Evolutionary conservation across 768 basidiomycete genomes (phyloP), one percentile per base, ranked within the genome.

Genomic region (Russula vinacea): DNA sequence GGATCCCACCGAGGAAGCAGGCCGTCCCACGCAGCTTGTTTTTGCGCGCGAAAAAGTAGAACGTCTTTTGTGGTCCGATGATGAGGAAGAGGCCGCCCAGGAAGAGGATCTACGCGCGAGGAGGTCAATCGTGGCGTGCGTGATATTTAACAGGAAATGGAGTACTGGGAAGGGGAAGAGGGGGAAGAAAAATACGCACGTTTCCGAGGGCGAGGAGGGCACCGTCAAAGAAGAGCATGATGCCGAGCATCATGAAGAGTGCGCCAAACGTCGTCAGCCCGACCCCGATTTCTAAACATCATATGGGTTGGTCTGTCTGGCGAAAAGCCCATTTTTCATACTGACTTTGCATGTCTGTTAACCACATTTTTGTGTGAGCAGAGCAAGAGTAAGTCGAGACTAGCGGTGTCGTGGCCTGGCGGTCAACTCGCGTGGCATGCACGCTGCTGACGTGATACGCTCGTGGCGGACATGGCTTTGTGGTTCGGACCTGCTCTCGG

Each of bases 181-280:
- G n/a, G 17, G 26, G 11, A 17, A 52, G 50, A 52, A 10, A 52
- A 14, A 10, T 10, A 26, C 84, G 67, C 74, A 97, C 96, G 73
- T 99, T 98, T 72, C 96, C 96, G n/a, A 99, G 84, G 24, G 97
- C 96, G 47, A 98, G 82, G 29, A 99, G 81, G 10, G 94, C 91
- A 56, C 92, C 93, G 77, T 99, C 97, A 68, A 99, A 98, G 79
- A 99, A 88, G 68, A 98, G 84, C 80, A 98, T 84, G 49, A 99
- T 87, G 32, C 97, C 97, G 44, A 99, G 81, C 72, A 98, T 80
- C 90, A 98, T 96, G 81, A 99, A 99, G 65, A 96, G 80, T 44
- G 83, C 87, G 58, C 97, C 97, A 71, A 97, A 97, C 19, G 94
- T 91, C 50, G 96, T 98, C 68, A 98, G 85, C 56, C 93, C 95